A percentile compares a stretch with the other conserved stretches of the same genome.
Evolutionary conservation across 805 yeast species (phyloP).

Genomic region (Zygosaccharomyces bailii): DNA sequence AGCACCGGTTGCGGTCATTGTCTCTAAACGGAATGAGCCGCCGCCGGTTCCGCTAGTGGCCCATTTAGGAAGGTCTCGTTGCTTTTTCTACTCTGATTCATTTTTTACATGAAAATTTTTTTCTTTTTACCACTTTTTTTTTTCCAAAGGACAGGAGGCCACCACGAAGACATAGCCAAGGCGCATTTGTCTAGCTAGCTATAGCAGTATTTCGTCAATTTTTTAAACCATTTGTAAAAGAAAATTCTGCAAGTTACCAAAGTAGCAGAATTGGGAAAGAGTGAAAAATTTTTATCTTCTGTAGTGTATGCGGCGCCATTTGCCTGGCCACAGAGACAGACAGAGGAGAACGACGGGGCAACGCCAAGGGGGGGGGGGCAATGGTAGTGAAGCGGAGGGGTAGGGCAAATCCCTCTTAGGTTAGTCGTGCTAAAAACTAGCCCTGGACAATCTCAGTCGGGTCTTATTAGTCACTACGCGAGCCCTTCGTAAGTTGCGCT

Average conservation of each 20-base stretch:
- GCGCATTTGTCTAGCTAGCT: neutral
- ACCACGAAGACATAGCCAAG: neutral
- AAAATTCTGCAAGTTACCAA: too few species aligned
- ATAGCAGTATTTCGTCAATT: too few species aligned
- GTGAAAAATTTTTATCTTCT: too few species aligned
- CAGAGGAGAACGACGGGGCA: too few species aligned
- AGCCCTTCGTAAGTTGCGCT: slow-evolving; percentile 4
- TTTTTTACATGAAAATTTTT: neutral
- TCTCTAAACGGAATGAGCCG: neutral
- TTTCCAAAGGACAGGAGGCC: neutral
- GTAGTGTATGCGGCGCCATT: neutral
- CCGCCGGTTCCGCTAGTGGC: neutral
- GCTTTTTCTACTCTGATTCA: neutral
- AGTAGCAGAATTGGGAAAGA: neutral
- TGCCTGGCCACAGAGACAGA: too few species aligned
- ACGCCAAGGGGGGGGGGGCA: too few species aligned
- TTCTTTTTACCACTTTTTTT: neutral
- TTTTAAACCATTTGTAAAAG: too few species aligned
- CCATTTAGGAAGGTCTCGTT: neutral
- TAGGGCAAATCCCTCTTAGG: neutral
- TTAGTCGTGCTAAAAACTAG: neutral
- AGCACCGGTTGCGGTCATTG: too few species aligned
- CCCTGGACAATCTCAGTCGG: neutral
- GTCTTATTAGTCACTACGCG: slow-evolving; percentile 6
- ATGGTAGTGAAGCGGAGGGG: too few species aligned